Conservation (phyloP, 148 eudicot genomes). For the Silene uniflora region DNA sequence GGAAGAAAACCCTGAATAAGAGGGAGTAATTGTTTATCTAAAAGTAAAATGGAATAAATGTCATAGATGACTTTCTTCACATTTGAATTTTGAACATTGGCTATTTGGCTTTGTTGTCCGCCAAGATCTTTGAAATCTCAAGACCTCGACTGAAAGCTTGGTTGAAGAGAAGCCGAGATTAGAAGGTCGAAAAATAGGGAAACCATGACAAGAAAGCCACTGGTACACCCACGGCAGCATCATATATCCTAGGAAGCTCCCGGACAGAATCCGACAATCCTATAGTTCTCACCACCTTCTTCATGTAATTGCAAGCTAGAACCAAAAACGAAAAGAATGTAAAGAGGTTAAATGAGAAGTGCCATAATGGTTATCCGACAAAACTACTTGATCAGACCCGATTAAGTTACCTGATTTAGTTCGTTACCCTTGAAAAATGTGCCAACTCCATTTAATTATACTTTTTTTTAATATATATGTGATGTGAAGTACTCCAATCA, state of each 20-base stretch:
- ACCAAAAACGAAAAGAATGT: neutral
- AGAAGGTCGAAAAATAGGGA: constrained; percentile 92
- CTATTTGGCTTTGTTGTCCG: constrained; percentile 98
- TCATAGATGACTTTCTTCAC: constrained; percentile 11
- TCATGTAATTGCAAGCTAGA: constrained; percentile 83
- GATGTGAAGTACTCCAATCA: too few relatives aligned
- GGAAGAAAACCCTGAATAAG: too few relatives aligned
- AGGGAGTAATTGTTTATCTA: too few relatives aligned
- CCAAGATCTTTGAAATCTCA: constrained; percentile 93
- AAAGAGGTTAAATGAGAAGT: neutral
- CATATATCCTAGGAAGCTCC: constrained; percentile 90
- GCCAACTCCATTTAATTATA: too few relatives aligned
- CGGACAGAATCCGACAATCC: constrained; percentile 92
- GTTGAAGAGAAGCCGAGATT: constrained; percentile 91
- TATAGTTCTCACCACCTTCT: constrained; percentile 43
- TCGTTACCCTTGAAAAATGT: too few relatives aligned
- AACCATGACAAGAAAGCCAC: constrained; percentile 87
- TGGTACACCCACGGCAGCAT: constrained; percentile 96
- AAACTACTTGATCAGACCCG: too few relatives aligned
- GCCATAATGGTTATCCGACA: too few relatives aligned
- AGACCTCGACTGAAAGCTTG: constrained; percentile 97
- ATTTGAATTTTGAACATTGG: constrained; percentile 71
- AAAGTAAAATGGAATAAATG: too few relatives aligned
- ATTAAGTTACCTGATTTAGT: too few relatives aligned
- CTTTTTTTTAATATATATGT: too few relatives aligned